Base-by-base conservation (phyloP, 768 basidiomycete genomes). In the Hericium erinaceus region DNA sequence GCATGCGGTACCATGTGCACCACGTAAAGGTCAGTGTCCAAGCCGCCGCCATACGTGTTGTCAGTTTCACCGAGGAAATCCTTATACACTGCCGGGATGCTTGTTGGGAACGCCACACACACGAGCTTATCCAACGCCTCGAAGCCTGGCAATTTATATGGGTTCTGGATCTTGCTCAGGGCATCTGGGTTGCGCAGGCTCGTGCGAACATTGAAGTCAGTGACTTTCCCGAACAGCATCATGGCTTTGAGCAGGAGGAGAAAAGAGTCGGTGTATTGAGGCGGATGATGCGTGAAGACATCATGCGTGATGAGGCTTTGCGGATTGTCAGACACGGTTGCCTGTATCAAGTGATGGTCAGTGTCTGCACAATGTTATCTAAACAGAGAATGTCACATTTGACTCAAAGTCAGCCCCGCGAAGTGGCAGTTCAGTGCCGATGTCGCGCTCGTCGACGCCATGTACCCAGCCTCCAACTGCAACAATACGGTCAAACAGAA, bases 1-100 rank as follows among this genome's bases (percentile, higher is more conserved):
- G 91, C 90, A 67, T 93, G 85, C 18, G 91, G 91, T 59, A 90
- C 79, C 46, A 92, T 78, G 65, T 92, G 89, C 41, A 89, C 89
- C 85, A 92, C 82, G 67, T 89, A 92, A 57, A 93, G 72, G 67
- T 93, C 90, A 2, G 87, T 91, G 67, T 93, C 89, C 41, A 92
- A 72, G 9, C 74, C 76, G 38, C 77, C 78, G 48, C 70, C 82
- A 41, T 81, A 80, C 44, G 80, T 75, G 40, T 76, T 71, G 57
- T 87, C 84, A 56, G 75, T 79, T 56, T 82, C 78, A n/a, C 80
- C 85, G 56, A 72, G 75, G 60, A 79, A 84, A 66, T 78, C 81
- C 71, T 80, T 84, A 70, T 76, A 85, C 50, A 79, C 77, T 56
- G 80, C 80, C 1, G 90, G 90, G 51, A 93, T 74, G 63, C 76